Evolutionary conservation across 176 grass and related monocot species (phyloP), one percentile per base, ranked within the genome.

Genomic region (Eragrostis nindensis): DNA sequence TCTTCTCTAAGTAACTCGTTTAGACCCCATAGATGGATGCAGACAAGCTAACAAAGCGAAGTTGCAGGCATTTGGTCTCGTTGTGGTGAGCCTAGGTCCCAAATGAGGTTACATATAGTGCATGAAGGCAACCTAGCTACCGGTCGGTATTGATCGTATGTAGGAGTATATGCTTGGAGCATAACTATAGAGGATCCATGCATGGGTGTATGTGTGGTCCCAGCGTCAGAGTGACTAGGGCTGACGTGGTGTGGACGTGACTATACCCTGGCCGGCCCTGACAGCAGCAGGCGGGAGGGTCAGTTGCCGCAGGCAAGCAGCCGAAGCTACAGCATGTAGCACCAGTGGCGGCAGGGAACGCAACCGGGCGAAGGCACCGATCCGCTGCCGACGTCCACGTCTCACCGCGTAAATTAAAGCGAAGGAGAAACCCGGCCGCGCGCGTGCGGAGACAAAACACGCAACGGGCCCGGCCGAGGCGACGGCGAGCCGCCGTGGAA

Each of bases 211-310:
- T n/a, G n/a, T 3, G 60, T 59, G 74, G 73, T 53, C 71, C 71
- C 73, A 47, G 4, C 8, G 25, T 63, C 1, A 78, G 78, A 16
- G 38, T 75, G 63, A 71, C 15, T 76, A 85, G 87, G 82, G 82
- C 65, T 85, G 82, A 66, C 77, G 70, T 80, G 56, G 54, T 81
- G 60, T 38, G 21, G 87, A 76, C 47, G 46, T 85, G 82, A 81
- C 71, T 18, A 24, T 36, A 56, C 25, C 70, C 70, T 82, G 65
- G 49, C 52, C 5, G 65, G 48, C 2, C 54, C 64, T 81, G 82
- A 68, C 75, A 75, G 62, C n/a, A 71, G 76, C 76, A 85, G 82
- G 64, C 45, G 64, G 36, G 76, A 80, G 55, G 12, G 70, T 46
- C 82, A 85, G 71, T 85, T 81, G 38, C 71, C 52, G 79, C 41